These are phyloP conservation scores for Barbarea vulgaris DNA, from an alignment of 345 rosid genomes.

Conservation along the genomic window DNA sequence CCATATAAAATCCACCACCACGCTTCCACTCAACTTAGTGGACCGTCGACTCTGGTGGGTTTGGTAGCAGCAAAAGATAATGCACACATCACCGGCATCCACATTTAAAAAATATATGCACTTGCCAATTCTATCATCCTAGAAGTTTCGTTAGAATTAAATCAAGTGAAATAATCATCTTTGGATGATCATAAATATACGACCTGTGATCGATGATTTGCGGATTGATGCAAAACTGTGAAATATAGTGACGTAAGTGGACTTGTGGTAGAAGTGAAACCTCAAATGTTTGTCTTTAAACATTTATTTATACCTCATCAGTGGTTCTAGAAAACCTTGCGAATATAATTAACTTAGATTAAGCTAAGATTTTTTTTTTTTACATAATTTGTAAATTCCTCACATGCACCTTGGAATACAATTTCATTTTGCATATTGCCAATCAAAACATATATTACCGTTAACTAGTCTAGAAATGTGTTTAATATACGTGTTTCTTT, in stretches of 20 bases:
- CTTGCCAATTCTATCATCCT: conserved; percentile 12
- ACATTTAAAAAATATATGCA: conserved; percentile 15
- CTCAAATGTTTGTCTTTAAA: neutral
- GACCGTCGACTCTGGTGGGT: conserved; percentile 34
- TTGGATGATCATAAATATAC: conserved; percentile 6
- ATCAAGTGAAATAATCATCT: neutral
- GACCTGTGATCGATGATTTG: neutral
- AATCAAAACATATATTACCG: neutral
- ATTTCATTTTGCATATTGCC: conserved; percentile 7
- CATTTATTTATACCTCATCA: neutral
- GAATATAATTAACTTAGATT: neutral
- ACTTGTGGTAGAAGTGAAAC: neutral
- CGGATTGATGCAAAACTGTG: neutral
- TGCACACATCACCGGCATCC: conserved; percentile 28
- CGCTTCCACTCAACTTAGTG: conserved; percentile 33
- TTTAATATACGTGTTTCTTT: neutral
- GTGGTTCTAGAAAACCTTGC: neutral
- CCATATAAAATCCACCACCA: conserved; percentile 23
- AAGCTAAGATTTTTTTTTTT: neutral
- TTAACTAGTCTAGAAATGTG: conserved; percentile 5
- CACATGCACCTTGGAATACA: neutral
- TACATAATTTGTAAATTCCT: neutral
- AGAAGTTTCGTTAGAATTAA: neutral
- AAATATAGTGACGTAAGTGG: neutral
- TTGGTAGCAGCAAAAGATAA: conserved; percentile 23